Conservation (phyloP, 176 grass and related monocot genomes). For the Ensete ventricosum region DNA sequence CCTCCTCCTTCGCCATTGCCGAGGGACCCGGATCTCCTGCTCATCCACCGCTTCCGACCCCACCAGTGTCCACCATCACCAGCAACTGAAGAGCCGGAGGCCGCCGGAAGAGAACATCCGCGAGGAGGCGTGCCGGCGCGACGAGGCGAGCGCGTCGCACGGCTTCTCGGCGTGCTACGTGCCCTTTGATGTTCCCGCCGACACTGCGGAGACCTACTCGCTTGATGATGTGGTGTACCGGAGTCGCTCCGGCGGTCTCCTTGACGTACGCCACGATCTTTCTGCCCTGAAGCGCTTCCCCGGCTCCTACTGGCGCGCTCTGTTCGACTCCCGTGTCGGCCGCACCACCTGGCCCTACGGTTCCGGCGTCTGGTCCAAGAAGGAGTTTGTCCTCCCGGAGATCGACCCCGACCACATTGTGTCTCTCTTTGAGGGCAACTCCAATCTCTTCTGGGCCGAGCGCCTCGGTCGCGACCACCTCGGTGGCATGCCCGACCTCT, state of each 20-base stretch:
- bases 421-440: constrained; percentile 97
- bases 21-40: constrained; percentile 23
- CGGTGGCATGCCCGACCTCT: constrained; percentile 83
- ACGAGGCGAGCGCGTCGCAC: constrained; percentile 25
- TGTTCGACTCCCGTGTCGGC: constrained; percentile 88
- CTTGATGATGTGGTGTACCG: constrained; percentile 80
- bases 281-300: constrained; percentile 48
- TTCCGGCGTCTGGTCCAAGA: constrained; percentile 98
- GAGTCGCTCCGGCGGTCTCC: constrained; percentile 76
- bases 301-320: constrained; percentile 79
- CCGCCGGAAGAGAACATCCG: constrained; percentile 82
- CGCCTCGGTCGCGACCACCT: constrained; percentile 83
- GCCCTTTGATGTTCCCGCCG: constrained; percentile 23
- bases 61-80: neutral
- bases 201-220: constrained; percentile 64
- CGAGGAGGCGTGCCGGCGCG: constrained; percentile 71
- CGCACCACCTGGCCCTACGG: constrained; percentile 88
- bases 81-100: constrained; percentile 36
- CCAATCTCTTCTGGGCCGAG: constrained; percentile 99
- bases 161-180: constrained; percentile 55
- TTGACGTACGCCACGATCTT: constrained; percentile 86
- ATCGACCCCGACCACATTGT: constrained; percentile 91
- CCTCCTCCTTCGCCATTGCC: constrained; percentile 2
- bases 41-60: neutral
- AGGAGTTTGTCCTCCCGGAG: constrained; percentile 90